phyloP scores from a whole-genome alignment of 2,329 filamentous ascomycete genomes.

The Eutypella sp. region DNA sequence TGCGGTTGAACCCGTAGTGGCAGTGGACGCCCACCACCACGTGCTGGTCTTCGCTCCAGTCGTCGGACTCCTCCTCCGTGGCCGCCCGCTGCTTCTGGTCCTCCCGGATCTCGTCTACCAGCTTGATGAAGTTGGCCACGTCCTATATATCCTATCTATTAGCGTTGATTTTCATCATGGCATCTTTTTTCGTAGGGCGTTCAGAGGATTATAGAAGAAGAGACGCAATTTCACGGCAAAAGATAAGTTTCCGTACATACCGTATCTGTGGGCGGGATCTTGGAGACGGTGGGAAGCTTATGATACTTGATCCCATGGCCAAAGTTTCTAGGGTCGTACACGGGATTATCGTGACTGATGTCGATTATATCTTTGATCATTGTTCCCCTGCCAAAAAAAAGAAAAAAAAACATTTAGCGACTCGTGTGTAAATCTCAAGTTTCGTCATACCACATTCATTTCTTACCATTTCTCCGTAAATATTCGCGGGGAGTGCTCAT shows the following conservation, averaged over 20 bases:
- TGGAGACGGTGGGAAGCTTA: conserved; percentile 89
- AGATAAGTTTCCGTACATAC: conserved; percentile 46
- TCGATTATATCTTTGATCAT: conserved; percentile 76
- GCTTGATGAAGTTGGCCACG: conserved; percentile 47
- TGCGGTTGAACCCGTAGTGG: conserved; percentile 93
- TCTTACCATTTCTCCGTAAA: conserved; percentile 47
- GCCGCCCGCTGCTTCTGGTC: conserved; percentile 44
- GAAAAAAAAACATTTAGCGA: conserved; percentile 37
- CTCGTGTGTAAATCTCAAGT: too few species aligned
- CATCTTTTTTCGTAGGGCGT: too few species aligned
- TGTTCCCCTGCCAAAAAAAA: conserved; percentile 62
- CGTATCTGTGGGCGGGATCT: conserved; percentile 66
- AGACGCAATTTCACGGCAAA: too few species aligned
- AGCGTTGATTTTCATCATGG: too few species aligned
- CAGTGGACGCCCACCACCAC: conserved; percentile 86
- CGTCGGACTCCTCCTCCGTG: conserved; percentile 29
- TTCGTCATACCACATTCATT: not conserved
- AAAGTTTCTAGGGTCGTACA: conserved; percentile 74
- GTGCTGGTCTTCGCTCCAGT: conserved; percentile 32
- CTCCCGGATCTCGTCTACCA: conserved; percentile 56
- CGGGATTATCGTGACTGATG: conserved; percentile 84
- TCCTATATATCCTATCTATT: conserved; percentile 28
- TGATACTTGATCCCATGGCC: conserved; percentile 68
- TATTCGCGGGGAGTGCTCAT: conserved; percentile 67
- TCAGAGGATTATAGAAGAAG: too few species aligned